Conservation (phyloP, 108 stramenopile genomes). For the Bacterosira constricta region DNA sequence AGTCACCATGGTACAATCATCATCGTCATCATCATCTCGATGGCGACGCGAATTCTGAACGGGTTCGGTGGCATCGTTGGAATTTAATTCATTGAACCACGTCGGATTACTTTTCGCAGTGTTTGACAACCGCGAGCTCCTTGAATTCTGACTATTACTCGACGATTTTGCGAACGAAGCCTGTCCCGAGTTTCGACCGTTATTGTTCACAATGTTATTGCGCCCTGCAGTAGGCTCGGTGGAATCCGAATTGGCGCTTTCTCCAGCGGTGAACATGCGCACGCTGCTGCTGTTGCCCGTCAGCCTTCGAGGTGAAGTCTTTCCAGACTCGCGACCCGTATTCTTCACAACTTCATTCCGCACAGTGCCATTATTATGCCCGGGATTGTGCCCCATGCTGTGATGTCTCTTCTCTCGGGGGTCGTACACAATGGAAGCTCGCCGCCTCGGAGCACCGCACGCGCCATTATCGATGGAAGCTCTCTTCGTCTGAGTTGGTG, state of each 20-base stretch:
- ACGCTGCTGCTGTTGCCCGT: neutral
- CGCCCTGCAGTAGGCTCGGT: neutral
- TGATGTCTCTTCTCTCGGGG: too few relatives aligned
- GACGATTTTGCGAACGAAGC: neutral
- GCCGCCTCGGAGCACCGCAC: neutral
- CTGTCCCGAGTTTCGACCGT: neutral
- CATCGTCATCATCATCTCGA: neutral
- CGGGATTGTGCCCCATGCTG: too few relatives aligned
- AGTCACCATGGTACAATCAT: neutral
- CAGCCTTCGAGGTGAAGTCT: neutral
- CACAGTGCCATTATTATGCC: too few relatives aligned
- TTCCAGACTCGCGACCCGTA: neutral
- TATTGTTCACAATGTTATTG: neutral
- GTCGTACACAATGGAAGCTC: neutral
- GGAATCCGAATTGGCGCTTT: neutral
- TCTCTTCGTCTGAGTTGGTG: neutral
- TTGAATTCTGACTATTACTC: too few relatives aligned
- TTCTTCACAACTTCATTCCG: too few relatives aligned
- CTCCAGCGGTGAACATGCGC: neutral
- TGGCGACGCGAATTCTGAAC: neutral
- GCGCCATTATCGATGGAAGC: too few relatives aligned
- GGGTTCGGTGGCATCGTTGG: neutral
- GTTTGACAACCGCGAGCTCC: neutral
- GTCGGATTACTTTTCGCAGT: neutral
- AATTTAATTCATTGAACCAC: neutral